These are phyloP conservation scores for Didymella pomorum DNA, from an alignment of 2,329 filamentous ascomycete genomes.

Conservation along the genomic window DNA sequence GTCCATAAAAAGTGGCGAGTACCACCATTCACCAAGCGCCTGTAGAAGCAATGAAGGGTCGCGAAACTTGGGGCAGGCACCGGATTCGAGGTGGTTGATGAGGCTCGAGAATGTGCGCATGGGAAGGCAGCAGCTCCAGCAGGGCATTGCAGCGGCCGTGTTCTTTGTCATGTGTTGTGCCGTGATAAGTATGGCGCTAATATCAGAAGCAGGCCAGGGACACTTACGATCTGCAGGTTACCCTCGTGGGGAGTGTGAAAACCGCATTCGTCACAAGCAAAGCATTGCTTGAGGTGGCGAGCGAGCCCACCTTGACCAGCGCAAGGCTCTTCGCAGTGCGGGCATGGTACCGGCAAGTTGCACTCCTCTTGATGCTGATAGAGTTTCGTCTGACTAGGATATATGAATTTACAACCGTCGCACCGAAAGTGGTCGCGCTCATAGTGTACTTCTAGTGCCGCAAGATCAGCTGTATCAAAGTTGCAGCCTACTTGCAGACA, in stretches of 20 bases:
- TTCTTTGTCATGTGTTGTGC: conserved; percentile 45
- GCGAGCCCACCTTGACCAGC: conserved; percentile 31
- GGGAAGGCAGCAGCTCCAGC: conserved; percentile 37
- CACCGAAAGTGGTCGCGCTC: conserved; percentile 44
- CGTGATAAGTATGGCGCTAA: conserved; percentile 4
- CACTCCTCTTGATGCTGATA: conserved; percentile 35
- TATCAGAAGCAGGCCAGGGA: background rate
- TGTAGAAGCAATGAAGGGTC: conserved; percentile 56
- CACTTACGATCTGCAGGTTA: conserved; percentile 34
- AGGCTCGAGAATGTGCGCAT: conserved; percentile 39
- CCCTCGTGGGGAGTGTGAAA: conserved; percentile 34
- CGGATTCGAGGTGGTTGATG: conserved; percentile 57
- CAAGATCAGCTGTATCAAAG: conserved; percentile 36
- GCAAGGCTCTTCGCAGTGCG: conserved; percentile 30
- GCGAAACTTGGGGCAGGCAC: conserved; percentile 73
- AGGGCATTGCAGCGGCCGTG: conserved; percentile 26
- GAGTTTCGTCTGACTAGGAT: conserved; percentile 41
- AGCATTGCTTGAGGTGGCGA: conserved; percentile 35
- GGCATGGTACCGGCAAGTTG: conserved; percentile 28
- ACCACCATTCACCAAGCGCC: conserved; percentile 46
- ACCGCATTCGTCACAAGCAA: conserved; percentile 32
- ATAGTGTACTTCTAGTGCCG: conserved; percentile 35
- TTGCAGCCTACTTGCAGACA: conserved; percentile 45
- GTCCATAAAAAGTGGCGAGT: conserved; percentile 47
- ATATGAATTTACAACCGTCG: conserved; percentile 38